Evolutionary conservation across 345 rosid genomes (phyloP), one percentile per base, ranked within the genome.

Genomic region (Pistacia vera): DNA sequence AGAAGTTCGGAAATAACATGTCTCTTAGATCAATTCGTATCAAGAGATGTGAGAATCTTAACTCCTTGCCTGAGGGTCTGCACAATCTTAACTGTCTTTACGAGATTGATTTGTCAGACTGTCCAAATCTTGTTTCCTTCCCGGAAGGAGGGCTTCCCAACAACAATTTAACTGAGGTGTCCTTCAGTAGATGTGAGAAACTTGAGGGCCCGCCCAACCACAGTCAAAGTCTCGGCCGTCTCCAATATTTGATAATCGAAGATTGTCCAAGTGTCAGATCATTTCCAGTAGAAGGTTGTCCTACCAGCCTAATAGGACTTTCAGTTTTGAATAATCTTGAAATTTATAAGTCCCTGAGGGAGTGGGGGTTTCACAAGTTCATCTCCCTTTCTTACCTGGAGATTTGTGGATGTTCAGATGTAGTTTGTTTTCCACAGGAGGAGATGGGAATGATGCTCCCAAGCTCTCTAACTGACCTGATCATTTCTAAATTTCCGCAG

Each of bases 301-400:
- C 74, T 2, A 55, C 71, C 54, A 66, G 30, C 76, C 36, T 78
- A 36, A 70, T 11, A 63, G 60, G 61, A 54, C 79, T 81, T 33
- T 1, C 3, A 30, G 66, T 71, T 57, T 7, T 0, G 33, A 30
- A 30, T 30, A 30, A 30, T 22, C 64, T 70, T 48, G 28, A 54
- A n/a, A 60, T 68, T n/a, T 12, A 22, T 35, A 66, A 20, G 38
- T 36, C 77, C 33, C 64, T 79, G 13, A 25, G 49, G 11, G 52
- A 51, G 7, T 78, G 80, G 80, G 81, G 79, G 3, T 70, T 75
- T 66, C 62, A 78, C 64, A 78, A 44, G 3, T 68, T 82, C 36
- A 59, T 38, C 22, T 75, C 67, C 52, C 79, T 71, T 9, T 33
- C 11, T 18, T 4, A 2, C 2, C 77, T 75, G 2, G 0, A 5